Evolutionary conservation across 2,329 filamentous ascomycete genomes (phyloP).

Genomic region (Sphaerulina vaccinii): DNA sequence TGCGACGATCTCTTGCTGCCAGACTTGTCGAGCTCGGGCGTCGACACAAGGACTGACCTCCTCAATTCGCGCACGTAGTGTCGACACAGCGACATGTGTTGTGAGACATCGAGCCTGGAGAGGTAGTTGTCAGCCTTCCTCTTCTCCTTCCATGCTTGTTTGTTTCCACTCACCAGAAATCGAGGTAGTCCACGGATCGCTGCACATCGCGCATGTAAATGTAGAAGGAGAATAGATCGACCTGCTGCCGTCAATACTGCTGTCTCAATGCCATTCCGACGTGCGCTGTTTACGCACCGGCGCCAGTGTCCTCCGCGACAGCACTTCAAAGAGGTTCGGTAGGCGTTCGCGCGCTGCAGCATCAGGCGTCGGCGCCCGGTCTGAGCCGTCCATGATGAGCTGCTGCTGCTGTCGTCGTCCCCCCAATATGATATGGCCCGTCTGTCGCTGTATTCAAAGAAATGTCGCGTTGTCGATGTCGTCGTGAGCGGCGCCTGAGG

Average conservation of each 20-base stretch:
- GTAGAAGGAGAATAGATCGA: conserved; percentile 98
- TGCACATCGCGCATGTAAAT: conserved; percentile 99
- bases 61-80: conserved; percentile 96
- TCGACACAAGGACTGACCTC: conserved; percentile 87
- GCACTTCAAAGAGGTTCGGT: conserved; percentile 91
- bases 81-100: conserved; percentile 96
- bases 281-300: conserved; percentile 46
- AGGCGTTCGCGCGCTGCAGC: conserved; percentile 68
- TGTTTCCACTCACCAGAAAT: conserved; percentile 80
- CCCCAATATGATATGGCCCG: too few relatives aligned
- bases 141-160: neutral
- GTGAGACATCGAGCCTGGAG: conserved; percentile 92
- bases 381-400: conserved; percentile 28
- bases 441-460: neutral
- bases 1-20: conserved; percentile 82
- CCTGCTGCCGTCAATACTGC: conserved; percentile 39
- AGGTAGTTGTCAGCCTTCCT: neutral
- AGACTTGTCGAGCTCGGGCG: conserved; percentile 78
- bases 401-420: conserved; percentile 3
- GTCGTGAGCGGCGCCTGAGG: neutral
- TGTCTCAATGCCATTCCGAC: neutral
- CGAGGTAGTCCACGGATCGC: conserved; percentile 93
- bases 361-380: conserved; percentile 34
- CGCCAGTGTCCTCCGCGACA: conserved; percentile 88
- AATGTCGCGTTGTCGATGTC: neutral